Evolutionary conservation across 768 basidiomycete genomes (phyloP).

Genomic region (Daedalea quercina): DNA sequence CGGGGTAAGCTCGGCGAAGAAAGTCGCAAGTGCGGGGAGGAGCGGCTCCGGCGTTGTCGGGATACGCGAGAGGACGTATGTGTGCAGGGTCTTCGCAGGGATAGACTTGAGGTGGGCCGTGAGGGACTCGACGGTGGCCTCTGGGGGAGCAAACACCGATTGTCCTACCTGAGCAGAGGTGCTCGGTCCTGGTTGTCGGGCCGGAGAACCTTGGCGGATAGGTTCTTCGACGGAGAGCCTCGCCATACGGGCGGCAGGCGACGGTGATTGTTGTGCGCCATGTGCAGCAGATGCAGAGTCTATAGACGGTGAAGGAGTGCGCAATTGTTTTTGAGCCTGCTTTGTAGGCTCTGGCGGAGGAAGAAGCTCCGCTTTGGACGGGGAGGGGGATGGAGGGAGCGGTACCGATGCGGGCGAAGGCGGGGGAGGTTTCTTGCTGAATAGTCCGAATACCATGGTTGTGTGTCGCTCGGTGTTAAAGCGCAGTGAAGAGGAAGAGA

Average conservation of each 20-base stretch:
- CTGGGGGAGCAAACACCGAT: constrained; percentile 16
- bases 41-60: constrained; percentile 29
- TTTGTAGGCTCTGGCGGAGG: constrained; percentile 5
- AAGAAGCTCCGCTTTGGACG: background rate
- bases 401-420: constrained; percentile 8
- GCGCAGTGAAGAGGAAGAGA: background rate
- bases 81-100: constrained; percentile 60
- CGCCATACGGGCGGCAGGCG: constrained; percentile 17
- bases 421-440: constrained; percentile 15
- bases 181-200: constrained; percentile 14
- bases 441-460: constrained; percentile 24
- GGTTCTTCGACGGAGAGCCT: constrained; percentile 24
- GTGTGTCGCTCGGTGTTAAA: background rate
- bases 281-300: constrained; percentile 21
- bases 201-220: constrained; percentile 29
- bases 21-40: constrained; percentile 42
- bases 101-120: constrained; percentile 48
- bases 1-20: constrained; percentile 57
- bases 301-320: constrained; percentile 49
- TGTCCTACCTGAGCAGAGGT: constrained; percentile 25
- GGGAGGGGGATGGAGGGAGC: constrained; percentile 10
- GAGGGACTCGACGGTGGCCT: constrained; percentile 33
- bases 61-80: constrained; percentile 52
- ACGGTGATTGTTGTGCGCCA: constrained; percentile 18
- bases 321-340: constrained; percentile 29